A percentile compares a stretch with the other conserved stretches of the same genome.
These are phyloP conservation scores for Phytopythium vexans DNA, from an alignment of 352 stramenopile species.

Conservation along the genomic window DNA sequence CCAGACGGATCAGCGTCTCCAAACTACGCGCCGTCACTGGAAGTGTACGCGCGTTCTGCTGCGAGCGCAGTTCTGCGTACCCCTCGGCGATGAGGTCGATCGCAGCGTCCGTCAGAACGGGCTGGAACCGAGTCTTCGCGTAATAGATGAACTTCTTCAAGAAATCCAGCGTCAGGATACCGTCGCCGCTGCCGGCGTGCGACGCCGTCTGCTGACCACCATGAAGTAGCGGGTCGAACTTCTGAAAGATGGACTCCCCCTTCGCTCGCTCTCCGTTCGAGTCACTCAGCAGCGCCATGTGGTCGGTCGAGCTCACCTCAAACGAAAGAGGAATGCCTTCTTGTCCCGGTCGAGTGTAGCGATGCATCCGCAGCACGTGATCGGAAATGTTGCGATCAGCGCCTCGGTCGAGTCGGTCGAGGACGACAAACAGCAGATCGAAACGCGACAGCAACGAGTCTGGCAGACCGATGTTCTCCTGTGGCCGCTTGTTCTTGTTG, in stretches of 20 bases:
- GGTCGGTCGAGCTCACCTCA: slow-evolving; percentile 74
- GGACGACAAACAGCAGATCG: slow-evolving; percentile 99
- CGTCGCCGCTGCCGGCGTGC: slow-evolving; percentile 46
- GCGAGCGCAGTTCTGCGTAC: slow-evolving; percentile 96
- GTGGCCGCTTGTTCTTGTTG: slow-evolving; percentile 96
- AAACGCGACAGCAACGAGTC: slow-evolving; percentile 99
- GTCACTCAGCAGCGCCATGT: slow-evolving; percentile 52
- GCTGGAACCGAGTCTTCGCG: slow-evolving; percentile 94
- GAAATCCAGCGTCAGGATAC: slow-evolving; percentile 95
- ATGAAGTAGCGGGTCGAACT: slow-evolving; percentile 88
- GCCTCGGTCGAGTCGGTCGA: slow-evolving; percentile 96
- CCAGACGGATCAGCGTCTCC: slow-evolving; percentile 99
- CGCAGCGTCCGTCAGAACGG: slow-evolving; percentile 77
- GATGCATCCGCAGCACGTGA: slow-evolving; percentile 97
- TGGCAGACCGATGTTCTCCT: slow-evolving; percentile 99
- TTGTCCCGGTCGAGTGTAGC: slow-evolving; percentile 87
- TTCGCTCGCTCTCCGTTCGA: slow-evolving; percentile 22
- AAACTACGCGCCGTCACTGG: slow-evolving; percentile 98
- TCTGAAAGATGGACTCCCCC: slow-evolving; percentile 88
- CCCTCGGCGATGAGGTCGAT: slow-evolving; percentile 95
- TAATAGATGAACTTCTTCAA: slow-evolving; percentile 99
- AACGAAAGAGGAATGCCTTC: slow-evolving; percentile 90
- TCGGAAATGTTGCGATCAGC: slow-evolving; percentile 95
- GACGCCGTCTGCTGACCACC: slow-evolving; percentile 61
- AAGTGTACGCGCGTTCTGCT: slow-evolving; percentile 92